Conservation (phyloP, 2,329 filamentous ascomycete species). For the Zalaria obscura region DNA sequence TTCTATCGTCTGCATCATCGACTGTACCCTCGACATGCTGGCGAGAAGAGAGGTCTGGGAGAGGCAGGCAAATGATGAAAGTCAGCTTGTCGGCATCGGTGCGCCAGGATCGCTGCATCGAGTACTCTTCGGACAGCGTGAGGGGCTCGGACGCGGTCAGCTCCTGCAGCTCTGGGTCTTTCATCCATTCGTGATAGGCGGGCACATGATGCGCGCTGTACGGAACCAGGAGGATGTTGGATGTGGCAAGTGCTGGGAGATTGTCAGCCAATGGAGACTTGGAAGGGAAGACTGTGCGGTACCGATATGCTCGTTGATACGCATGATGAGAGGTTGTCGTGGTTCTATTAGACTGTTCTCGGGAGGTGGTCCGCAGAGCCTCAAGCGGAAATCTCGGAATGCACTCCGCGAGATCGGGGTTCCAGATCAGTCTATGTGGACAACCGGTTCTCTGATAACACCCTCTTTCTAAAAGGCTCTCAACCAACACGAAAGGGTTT, state of each 20-base stretch:
- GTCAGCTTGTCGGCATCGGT: conserved; percentile 74
- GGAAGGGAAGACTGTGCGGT: not conserved
- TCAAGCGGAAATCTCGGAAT: no score
- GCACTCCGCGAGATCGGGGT: no score
- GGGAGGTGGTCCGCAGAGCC: no score
- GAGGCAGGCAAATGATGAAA: conserved; percentile 63
- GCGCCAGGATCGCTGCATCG: conserved; percentile 84
- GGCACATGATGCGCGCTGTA: conserved; percentile 72
- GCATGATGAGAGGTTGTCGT: not conserved
- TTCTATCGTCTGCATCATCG: conserved; percentile 37
- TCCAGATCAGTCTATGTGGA: no score
- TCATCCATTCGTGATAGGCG: conserved; percentile 84
- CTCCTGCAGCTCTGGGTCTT: conserved; percentile 66
- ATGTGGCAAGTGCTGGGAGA: conserved; percentile 48
- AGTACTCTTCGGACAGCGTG: conserved; percentile 66
- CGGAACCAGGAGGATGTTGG: conserved; percentile 61
- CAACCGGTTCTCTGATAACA: no score
- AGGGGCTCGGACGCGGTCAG: conserved; percentile 82
- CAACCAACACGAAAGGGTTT: no score
- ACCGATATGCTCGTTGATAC: not conserved
- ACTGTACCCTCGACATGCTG: conserved; percentile 21
- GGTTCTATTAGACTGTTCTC: no score
- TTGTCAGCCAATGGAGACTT: not conserved
- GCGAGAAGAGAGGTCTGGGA: conserved; percentile 4
- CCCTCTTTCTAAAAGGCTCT: no score